Percentiles rank a stretch among this genome's conserved stretches.
Conservation (phyloP, 2,329 filamentous ascomycete species). For the Herpotrichia juniperi region DNA sequence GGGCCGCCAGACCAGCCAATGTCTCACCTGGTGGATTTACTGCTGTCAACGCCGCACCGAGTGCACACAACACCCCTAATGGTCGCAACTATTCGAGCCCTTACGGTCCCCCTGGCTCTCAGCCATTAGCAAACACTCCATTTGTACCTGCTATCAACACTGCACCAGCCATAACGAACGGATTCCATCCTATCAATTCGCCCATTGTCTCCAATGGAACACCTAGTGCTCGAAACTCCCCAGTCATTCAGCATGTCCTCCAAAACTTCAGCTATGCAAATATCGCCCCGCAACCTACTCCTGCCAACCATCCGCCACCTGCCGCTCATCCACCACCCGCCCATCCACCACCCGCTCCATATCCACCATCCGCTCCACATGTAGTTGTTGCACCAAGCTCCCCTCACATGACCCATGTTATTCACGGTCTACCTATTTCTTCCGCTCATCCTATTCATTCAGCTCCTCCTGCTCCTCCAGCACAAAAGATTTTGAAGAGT, state of each 20-base stretch:
- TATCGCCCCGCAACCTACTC: slow-evolving; percentile 25
- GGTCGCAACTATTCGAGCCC: slow-evolving; percentile 30
- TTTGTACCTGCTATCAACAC: slow-evolving; percentile 13
- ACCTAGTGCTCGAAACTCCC: slow-evolving; percentile 25
- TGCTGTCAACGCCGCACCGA: slow-evolving; percentile 28
- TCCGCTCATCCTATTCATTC: background rate
- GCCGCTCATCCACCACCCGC: background rate
- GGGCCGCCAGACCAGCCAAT: slow-evolving; percentile 21
- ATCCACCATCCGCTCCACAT: background rate
- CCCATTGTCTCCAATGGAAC: slow-evolving; percentile 1
- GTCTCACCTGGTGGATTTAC: slow-evolving; percentile 23
- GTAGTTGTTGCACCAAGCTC: background rate
- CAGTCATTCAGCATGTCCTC: slow-evolving; percentile 23
- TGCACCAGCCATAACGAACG: slow-evolving; percentile 15
- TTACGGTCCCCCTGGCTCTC: slow-evolving; percentile 13
- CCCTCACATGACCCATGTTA: background rate
- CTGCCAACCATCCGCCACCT: background rate
- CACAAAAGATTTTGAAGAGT: background rate
- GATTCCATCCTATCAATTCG: slow-evolving; percentile 1
- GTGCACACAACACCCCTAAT: slow-evolving; percentile 20
- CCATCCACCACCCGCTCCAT: background rate
- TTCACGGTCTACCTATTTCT: background rate
- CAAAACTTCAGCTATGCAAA: slow-evolving; percentile 23
- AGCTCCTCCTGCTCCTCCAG: background rate
- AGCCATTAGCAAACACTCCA: slow-evolving; percentile 18